phyloP scores from a whole-genome alignment of 2,329 filamentous ascomycete species.

The Paecilomyces variotii region DNA sequence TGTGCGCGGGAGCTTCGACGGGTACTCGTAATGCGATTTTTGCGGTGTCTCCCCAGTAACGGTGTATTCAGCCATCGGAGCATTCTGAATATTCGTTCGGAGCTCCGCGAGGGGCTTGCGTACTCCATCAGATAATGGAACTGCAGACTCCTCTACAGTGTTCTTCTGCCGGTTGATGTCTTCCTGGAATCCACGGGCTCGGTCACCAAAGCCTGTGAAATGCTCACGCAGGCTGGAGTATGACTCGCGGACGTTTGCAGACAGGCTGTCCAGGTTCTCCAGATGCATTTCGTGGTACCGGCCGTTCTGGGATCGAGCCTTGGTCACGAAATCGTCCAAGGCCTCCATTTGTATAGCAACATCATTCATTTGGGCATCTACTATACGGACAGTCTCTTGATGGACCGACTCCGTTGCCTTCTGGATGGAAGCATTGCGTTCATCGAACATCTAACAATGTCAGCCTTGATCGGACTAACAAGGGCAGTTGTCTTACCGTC shows the following conservation, averaged over 20 bases:
- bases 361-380: constrained; percentile 80
- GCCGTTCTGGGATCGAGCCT: constrained; percentile 72
- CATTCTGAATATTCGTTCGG: constrained; percentile 57
- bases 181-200: constrained; percentile 60
- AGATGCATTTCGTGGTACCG: constrained; percentile 64
- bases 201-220: constrained; percentile 59
- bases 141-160: constrained; percentile 53
- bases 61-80: constrained; percentile 67
- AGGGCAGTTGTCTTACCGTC: constrained; percentile 48
- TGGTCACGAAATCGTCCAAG: constrained; percentile 81
- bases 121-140: constrained; percentile 51
- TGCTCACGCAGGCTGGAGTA: constrained; percentile 64
- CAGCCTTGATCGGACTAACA: constrained; percentile 13
- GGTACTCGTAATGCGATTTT: constrained; percentile 73
- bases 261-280: constrained; percentile 57
- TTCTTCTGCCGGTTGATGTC: constrained; percentile 57
- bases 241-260: constrained; percentile 61
- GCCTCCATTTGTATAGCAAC: constrained; percentile 83
- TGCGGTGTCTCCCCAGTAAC: constrained; percentile 81
- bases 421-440: constrained; percentile 76
- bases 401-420: constrained; percentile 79
- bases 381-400: constrained; percentile 79
- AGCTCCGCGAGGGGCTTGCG: constrained; percentile 64
- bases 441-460: constrained; percentile 54
- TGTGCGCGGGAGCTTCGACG: constrained; percentile 70